phyloP scores from a whole-genome alignment of 345 rosid genomes.

The Syzygium aromaticum region DNA sequence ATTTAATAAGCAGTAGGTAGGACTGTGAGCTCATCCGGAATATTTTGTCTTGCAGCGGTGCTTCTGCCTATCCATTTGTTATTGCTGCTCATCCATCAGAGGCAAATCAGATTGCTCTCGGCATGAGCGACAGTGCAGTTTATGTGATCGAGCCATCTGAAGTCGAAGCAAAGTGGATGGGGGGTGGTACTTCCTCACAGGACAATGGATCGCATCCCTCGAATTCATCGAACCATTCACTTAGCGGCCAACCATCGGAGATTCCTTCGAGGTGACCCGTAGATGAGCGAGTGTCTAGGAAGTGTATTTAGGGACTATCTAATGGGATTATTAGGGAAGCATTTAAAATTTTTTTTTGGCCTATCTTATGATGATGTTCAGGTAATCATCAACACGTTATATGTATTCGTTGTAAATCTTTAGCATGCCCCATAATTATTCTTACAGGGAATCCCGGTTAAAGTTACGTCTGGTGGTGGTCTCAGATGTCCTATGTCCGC shows the following conservation, averaged over 20 bases:
- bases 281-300: neutral
- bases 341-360: neutral
- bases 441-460: neutral
- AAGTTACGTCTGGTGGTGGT: neutral
- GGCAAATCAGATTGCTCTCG: constrained; percentile 52
- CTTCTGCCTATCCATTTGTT: constrained; percentile 27
- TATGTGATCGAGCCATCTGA: constrained; percentile 49
- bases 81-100: constrained; percentile 59
- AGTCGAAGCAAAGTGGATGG: constrained; percentile 31
- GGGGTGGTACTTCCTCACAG: constrained; percentile 21
- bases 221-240: constrained; percentile 37
- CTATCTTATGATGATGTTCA: neutral
- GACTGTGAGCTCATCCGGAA: neutral
- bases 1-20: neutral
- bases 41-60: constrained; percentile 8
- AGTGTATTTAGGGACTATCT: neutral
- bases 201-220: constrained; percentile 34
- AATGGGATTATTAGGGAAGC: neutral
- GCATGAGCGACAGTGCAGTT: constrained; percentile 59
- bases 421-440: neutral
- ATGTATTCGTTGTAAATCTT: neutral
- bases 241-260: constrained; percentile 27
- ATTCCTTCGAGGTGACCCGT: constrained; percentile 26
- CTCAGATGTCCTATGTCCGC: neutral
- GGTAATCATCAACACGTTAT: neutral